Evolutionary conservation across 345 rosid species (phyloP).

Genomic region (Pistacia atlantica): DNA sequence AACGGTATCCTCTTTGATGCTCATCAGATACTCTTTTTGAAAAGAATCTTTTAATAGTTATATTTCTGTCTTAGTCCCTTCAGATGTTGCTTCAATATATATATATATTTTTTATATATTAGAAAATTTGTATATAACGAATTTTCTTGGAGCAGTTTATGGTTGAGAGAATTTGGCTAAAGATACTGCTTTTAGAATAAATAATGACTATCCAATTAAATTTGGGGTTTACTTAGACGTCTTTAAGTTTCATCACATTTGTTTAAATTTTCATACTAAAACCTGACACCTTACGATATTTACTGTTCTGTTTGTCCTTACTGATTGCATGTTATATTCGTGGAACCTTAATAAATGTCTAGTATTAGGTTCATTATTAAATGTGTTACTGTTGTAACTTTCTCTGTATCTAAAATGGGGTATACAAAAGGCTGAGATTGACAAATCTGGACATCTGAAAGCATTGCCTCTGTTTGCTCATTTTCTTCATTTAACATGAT

Average conservation of each 20-base stretch:
- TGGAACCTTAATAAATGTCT: background rate
- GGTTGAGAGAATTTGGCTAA: background rate
- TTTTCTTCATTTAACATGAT: background rate
- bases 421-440: background rate
- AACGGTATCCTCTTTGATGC: no score
- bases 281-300: background rate
- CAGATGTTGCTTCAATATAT: no score
- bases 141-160: background rate
- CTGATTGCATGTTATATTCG: background rate
- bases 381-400: background rate
- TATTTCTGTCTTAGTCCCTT: no score
- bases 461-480: background rate
- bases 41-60: no score
- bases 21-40: no score
- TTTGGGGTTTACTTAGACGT: background rate
- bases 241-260: background rate
- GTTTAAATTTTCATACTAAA: background rate
- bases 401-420: background rate
- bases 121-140: no score
- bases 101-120: no score
- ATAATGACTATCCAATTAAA: background rate
- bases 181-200: background rate
- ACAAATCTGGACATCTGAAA: background rate
- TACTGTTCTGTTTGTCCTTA: background rate
- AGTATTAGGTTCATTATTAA: background rate